Base-by-base conservation (phyloP, 345 rosid species). In the Acer saccharum region DNA sequence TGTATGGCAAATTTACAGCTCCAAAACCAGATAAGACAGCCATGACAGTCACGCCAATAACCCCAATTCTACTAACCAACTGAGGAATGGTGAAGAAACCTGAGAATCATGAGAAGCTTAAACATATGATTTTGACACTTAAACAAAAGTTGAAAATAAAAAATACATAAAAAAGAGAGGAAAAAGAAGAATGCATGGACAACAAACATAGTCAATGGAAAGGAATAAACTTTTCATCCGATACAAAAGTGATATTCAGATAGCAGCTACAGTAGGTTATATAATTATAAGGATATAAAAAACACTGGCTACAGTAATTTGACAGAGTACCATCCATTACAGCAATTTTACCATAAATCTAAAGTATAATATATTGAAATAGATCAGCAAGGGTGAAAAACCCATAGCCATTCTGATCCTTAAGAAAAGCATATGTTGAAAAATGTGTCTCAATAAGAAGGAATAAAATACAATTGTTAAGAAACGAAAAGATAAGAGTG, bases 1-100 rank as follows among this genome's bases (percentile, higher is more conserved):
- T 96, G 90, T 92, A 92, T 23, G 99, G 99, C 82, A 96, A 87
- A 85, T 96, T 96, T 18, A 96, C 98, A 78, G 97, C 99, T 75
- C 98, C 98, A 88, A 96, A 96, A 69, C 99, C 99, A 39, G 99
- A 92, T 68, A 96, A 86, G 77, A 96, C 91, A 46, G 99, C 98
- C 99, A 94, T 92, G 71, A 96, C 97, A 69, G 97, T 96, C 63
- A 94, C 99, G 60, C 99, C 99, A 86, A 94, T 87, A 76, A 96
- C 99, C 68, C 98, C 99, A 73, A 96, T 96, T 88, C 97, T 88
- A 86, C 99, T 96, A 72, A 96, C 92, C 79, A 96, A 88, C 81
- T 96, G 99, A 85, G 99, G 91, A 86, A 88, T 92, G 60, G 97
- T 91, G 69, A 96, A 93, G 83, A 96, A 96, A 67, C 99, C 99